Percentiles rank a stretch among this genome's conserved stretches.
phyloP scores from a whole-genome alignment of 2,329 filamentous ascomycete genomes.

The Diaporthe amygdali region DNA sequence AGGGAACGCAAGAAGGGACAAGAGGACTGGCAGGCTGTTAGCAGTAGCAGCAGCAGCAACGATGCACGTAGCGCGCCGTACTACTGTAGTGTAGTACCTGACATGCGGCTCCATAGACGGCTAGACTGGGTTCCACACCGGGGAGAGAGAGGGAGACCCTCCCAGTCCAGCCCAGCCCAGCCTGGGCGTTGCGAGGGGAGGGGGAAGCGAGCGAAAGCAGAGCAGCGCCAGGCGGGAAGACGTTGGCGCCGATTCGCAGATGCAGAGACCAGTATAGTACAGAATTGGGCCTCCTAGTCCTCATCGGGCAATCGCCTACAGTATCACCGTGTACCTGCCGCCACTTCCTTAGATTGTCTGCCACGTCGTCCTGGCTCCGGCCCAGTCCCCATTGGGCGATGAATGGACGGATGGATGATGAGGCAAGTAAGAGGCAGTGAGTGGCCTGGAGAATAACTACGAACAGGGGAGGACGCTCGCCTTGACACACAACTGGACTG shows the following conservation, averaged over 20 bases:
- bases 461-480: too few relatives aligned
- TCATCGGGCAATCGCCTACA: too few relatives aligned
- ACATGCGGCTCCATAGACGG: background rate
- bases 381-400: too few relatives aligned
- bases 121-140: background rate
- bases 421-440: too few relatives aligned
- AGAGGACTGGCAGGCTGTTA: too few relatives aligned
- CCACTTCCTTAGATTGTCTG: background rate
- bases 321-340: too few relatives aligned
- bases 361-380: background rate
- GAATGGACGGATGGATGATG: too few relatives aligned
- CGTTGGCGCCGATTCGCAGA: slow-evolving; percentile 2
- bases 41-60: too few relatives aligned
- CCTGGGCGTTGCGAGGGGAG: background rate
- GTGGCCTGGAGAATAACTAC: too few relatives aligned
- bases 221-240: background rate
- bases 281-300: too few relatives aligned
- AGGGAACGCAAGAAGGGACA: too few relatives aligned
- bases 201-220: background rate
- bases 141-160: background rate
- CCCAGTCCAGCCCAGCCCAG: too few relatives aligned
- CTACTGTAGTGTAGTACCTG: slow-evolving; percentile 6
- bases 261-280: background rate
- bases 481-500: background rate
- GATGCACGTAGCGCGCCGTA: background rate